phyloP scores from a whole-genome alignment of 2,329 filamentous ascomycete genomes.

The Exophiala sideris region DNA sequence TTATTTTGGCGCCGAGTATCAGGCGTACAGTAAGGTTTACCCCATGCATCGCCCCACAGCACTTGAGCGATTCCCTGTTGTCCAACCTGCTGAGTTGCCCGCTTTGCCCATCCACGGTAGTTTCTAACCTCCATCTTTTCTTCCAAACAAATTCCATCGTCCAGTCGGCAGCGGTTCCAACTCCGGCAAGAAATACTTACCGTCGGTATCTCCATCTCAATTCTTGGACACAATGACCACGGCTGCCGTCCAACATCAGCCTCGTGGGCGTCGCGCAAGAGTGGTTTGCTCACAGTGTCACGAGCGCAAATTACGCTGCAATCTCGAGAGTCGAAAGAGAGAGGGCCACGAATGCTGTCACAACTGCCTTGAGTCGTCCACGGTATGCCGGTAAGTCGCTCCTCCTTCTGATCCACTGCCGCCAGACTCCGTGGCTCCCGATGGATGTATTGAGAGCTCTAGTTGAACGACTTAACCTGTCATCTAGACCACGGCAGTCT shows the following conservation, averaged over 20 bases:
- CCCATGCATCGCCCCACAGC: no score
- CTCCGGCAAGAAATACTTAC: not conserved
- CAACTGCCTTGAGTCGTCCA: not conserved
- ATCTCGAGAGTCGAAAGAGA: not conserved
- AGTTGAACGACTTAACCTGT: not conserved
- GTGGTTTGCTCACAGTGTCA: conserved; percentile 9
- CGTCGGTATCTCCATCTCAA: not conserved
- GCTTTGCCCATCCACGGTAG: not conserved
- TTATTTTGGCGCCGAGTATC: no score
- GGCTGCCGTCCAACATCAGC: not conserved
- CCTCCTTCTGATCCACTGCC: not conserved
- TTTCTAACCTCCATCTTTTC: not conserved
- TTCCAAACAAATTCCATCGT: not conserved
- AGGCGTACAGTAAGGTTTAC: no score
- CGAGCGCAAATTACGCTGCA: conserved; percentile 8
- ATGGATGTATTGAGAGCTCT: not conserved
- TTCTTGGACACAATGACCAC: not conserved
- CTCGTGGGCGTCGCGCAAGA: conserved; percentile 2
- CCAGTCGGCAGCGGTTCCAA: not conserved
- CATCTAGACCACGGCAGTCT: not conserved
- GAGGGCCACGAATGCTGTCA: not conserved
- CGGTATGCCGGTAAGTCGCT: not conserved
- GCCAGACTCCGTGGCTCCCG: not conserved
- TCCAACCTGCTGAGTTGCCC: not conserved
- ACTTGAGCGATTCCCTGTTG: no score